Base-by-base conservation (phyloP, 78 protist genomes). In the Bodo saltans region DNA sequence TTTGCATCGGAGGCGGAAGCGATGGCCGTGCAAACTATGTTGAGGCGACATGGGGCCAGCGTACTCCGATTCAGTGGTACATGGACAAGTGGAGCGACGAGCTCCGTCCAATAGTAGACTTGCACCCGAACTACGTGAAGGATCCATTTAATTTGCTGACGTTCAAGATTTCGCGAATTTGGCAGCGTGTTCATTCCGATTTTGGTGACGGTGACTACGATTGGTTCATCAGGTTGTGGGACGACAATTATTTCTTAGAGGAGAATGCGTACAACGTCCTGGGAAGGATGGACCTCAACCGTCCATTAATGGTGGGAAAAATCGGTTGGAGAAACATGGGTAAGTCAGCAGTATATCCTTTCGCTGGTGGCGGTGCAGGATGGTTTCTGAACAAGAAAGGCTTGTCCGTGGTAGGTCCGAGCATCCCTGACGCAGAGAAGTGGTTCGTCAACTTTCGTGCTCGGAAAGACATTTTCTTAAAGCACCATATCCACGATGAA, bases 101-200 rank as follows among this genome's bases (percentile, higher is more conserved):
- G 34, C 11, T 68, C n/a, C 71, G 71, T 27, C 71, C 71, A 27
- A 68, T 68, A 27, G 71, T 68, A 3, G 71, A 68, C 11, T 17
- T 28, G 2, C 71, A 68, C 71, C 71, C 71, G 35, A 2, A 2
- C 34, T 68, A 68, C 71, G 71, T 27, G 2, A 2, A 11, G 29
- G n/a, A 68, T 68, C 71, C 71, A 30, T 68, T 12, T 17, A 30
- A 27, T 27, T 30, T 17, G 11, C 25, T 68, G 71, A 68, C 71
- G 71, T 68, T 28, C 71, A 68, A 68, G n/a, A 68, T 68, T 12
- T n/a, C 71, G 71, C 71, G 71, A 17, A 68, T 68, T 27, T 68
- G 71, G 71, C n/a, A 68, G 71, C 71, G 11, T 17, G 71, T 68
- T 30, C 8, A 2, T 30, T 2, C 3, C n/a, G 11, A 68, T 12